Evolutionary conservation across 768 basidiomycete genomes (phyloP).

Genomic region (Leucogyrophana mollusca): DNA sequence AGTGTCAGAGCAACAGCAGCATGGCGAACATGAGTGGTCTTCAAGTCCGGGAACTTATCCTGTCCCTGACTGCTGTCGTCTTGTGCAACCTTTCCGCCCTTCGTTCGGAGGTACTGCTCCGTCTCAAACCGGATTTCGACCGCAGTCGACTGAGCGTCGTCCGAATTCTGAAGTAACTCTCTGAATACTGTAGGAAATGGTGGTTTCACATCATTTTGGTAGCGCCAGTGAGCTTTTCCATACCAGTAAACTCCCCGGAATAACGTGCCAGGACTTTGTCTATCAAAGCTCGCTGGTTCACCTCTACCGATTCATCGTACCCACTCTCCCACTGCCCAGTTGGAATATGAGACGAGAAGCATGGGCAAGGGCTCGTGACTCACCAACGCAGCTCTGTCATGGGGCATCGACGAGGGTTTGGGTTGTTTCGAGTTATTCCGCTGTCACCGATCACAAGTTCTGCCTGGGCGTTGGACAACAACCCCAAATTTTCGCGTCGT

Average conservation of each 20-base stretch:
- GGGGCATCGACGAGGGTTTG: constrained; percentile 17
- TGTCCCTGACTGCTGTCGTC: constrained; percentile 12
- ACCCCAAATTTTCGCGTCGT: neutral
- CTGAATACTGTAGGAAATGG: constrained; percentile 49
- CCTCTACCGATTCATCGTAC: constrained; percentile 81
- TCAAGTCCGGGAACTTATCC: constrained; percentile 56
- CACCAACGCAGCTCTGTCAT: constrained; percentile 30
- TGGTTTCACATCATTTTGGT: neutral
- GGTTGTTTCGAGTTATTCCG: neutral
- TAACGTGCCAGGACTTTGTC: constrained; percentile 97
- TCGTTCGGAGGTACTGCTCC: constrained; percentile 40
- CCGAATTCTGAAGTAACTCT: constrained; percentile 94
- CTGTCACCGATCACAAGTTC: neutral
- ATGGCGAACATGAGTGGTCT: constrained; percentile 48
- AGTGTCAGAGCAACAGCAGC: neutral
- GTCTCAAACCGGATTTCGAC: constrained; percentile 85
- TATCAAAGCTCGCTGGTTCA: constrained; percentile 94
- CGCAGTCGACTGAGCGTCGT: constrained; percentile 76
- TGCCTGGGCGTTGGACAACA: neutral
- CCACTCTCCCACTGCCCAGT: constrained; percentile 50
- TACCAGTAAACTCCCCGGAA: constrained; percentile 88
- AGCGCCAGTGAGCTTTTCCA: constrained; percentile 4
- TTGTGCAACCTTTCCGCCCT: constrained; percentile 10
- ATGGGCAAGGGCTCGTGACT: neutral
- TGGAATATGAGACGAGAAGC: neutral